Base-by-base conservation (phyloP, 108 stramenopile genomes). In the Fistulifera solaris region DNA sequence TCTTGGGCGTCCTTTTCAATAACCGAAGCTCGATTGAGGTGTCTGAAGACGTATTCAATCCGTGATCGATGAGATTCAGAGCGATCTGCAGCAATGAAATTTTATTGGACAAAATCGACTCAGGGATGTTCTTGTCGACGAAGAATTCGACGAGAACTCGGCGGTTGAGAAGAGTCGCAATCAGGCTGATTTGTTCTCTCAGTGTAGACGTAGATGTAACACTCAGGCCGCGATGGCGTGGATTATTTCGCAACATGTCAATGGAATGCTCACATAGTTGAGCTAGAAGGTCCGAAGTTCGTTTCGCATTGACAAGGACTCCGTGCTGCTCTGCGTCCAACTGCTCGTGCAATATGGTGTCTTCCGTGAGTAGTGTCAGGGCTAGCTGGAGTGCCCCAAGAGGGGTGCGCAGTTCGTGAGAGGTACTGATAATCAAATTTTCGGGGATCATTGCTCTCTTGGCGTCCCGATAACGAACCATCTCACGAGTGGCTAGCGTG, bases 321-420 rank as follows among this genome's bases (percentile, higher is more conserved):
- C 85, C 83, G 11, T 22, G 27, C 48, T 83, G 77, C 23, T 74
- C 50, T 13, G 27, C 40, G 22, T 65, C 63, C 27, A 88, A 52
- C 41, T 62, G 54, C 1, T 46, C 40, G 12, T 45, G 27, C 2
- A 85, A 53, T 25, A 45, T 54, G 31, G 51, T 59, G 47, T 88
- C 86, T 51, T 72, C 82, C 44, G 66, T 63, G 28, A 89, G 57
- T 5, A 78, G 47, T 3, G 76, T 69, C 14, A 93, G 63, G 39
- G 70, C 70, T 12, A 80, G 52, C 27, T 80, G 76, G 35, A 88
- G 66, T 18, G 77, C 79, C n/a, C 62, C 68, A 43, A 93, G 44
- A 3, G 91, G 87, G 28, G 83, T 83, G 54, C 83, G 53, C 40
- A 93, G 61, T 57, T 93, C 91, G 46, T 75, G 67, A 1, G 87